These are phyloP conservation scores for Planoprotostelium fungivorum DNA, from an alignment of 78 protist species.

Conservation along the genomic window DNA sequence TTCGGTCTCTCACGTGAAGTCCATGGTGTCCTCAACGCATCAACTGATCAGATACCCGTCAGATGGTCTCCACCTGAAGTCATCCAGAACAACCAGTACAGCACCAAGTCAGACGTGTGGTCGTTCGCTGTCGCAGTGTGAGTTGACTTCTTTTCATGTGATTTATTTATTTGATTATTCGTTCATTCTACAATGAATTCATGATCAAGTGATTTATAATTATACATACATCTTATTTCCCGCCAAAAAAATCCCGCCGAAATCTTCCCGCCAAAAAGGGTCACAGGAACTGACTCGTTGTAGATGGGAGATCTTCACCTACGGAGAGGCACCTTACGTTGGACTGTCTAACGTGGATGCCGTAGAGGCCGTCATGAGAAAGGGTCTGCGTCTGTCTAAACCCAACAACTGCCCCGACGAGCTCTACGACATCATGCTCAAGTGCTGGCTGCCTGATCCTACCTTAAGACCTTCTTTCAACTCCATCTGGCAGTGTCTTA, in stretches of 20 bases:
- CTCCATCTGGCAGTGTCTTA: background rate
- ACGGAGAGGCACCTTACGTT: background rate
- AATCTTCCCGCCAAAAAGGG: too few species aligned
- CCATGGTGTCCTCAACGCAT: background rate
- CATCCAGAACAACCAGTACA: constrained; percentile 1
- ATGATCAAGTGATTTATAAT: too few species aligned
- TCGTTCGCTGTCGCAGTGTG: background rate
- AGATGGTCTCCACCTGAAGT: constrained; percentile 9
- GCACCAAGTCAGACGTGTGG: constrained; percentile 9
- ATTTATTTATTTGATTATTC: background rate
- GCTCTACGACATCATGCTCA: background rate
- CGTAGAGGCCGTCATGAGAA: background rate
- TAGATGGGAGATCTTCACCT: background rate
- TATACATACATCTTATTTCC: too few species aligned
- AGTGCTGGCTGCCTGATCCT: background rate
- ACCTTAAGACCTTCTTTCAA: background rate
- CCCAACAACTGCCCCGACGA: background rate
- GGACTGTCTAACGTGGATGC: background rate
- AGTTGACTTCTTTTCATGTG: background rate
- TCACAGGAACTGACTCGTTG: too few species aligned
- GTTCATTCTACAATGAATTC: too few species aligned
- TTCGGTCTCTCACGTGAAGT: background rate
- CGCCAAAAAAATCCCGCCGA: too few species aligned
- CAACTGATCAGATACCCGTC: background rate
- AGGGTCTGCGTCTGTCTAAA: background rate